Evolutionary conservation across 768 basidiomycete genomes (phyloP), one percentile per base, ranked within the genome.

Genomic region (Russula emetica): DNA sequence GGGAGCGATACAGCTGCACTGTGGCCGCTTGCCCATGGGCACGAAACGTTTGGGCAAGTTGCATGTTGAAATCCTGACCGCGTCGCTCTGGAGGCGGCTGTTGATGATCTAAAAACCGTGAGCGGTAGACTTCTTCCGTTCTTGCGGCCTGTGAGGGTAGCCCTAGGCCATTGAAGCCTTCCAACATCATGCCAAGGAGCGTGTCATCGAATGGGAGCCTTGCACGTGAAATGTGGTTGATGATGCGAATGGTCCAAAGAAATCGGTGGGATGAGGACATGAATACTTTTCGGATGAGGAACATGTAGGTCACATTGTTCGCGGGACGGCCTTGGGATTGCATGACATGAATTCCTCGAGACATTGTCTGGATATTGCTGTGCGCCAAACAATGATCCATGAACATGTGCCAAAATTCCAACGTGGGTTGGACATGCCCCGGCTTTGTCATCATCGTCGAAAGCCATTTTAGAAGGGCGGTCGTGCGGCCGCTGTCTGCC

Each of bases 401-500:
- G 65, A 85, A 78, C 11, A 78, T 63, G 65, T 86, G 81, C 75
- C 84, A 84, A 61, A 85, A 84, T 24, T 80, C 75, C 42, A 80
- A 72, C 26, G 79, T 78, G 0, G 85, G 84, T 5, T 70, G 71
- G 50, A 79, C 66, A 40, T 78, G 69, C 2, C 80, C 80, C 3
- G 83, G 77, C 55, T 79, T 80, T 28, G 73, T 73, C 16, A 80
- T 76, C 79, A 88, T 85, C n/a, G 75, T 75, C 50, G 68, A 69
- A 3, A 90, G 73, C 81, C 86, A 85, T 26, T 77, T 72, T 30
- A 78, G 70, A 44, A 82, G 78, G 14, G 79, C 76, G 54, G 76
- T 74, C 9, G 74, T 57, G 59, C 82, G 78, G 0, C 79, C 79
- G 53, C 76, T 74, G 51, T 77, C 71, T 11, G 81, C 70, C n/a